Evolutionary conservation across 192 early-diverging fungal genomes (phyloP), one percentile per base, ranked within the genome.

Genomic region (Glomus cerebriforme): DNA sequence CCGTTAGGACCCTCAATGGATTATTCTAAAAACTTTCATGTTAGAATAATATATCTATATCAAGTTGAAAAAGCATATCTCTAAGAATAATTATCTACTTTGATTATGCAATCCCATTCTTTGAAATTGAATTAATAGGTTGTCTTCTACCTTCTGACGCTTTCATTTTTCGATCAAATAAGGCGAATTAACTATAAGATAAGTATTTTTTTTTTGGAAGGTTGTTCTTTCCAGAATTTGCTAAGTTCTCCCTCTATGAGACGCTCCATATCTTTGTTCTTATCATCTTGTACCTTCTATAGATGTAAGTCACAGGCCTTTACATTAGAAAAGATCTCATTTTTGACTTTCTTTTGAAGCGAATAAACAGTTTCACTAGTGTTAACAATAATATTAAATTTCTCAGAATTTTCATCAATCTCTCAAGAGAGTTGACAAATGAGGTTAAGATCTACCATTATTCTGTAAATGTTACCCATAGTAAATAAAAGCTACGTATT

Each of bases 41-140:
- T 39, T 39, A 39, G n/a, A n/a, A n/a, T 39, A 39, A 39, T 39
- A 39, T 39, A 39, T 39, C 37, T 39, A 39, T 39, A 39, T 39
- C 37, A 39, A 39, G 37, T 39, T 39, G 37, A 39, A 60, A 60
- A 60, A 60, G 59, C 59, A 60, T 60, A 60, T 60, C 59, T 24
- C 59, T 60, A 12, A 60, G 59, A 60, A 60, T 60, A 60, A 60
- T 26, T 60, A 60, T 26, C 59, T 60, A 60, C 59, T 26, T 60
- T 60, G 59, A 60, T 24, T 9, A 19, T 60, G 59, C 26, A 60
- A 24, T 60, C 59, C 26, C 59, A 39, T 39, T 39, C 37, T 39
- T 39, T 39, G 7, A 39, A 39, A 39, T 39, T 39, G 37, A 39
- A 39, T 39, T 39, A 39, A 39, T 39, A 60, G 59, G 26, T 60